These are phyloP conservation scores for Nicotiana benthamiana DNA, from an alignment of 257 asterid species.

Conservation along the genomic window DNA sequence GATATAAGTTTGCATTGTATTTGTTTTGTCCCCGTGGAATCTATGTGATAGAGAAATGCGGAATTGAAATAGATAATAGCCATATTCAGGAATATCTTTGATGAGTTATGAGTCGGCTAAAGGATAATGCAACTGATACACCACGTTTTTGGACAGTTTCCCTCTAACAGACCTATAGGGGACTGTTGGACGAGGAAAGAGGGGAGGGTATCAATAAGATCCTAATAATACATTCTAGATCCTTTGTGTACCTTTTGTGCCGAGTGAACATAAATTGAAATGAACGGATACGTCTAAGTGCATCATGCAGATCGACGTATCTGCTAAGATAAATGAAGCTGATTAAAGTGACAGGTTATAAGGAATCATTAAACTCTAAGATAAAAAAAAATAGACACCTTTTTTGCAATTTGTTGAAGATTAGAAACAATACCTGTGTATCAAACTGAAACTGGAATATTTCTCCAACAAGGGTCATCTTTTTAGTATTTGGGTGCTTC, in stretches of 20 bases:
- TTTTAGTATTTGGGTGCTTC: conserved; percentile 82
- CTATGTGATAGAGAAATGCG: background rate
- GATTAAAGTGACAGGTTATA: background rate
- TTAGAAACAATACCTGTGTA: conserved; percentile 38
- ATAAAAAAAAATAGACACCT: background rate
- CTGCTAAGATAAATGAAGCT: background rate
- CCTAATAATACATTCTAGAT: background rate
- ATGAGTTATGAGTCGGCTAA: background rate
- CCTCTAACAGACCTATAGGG: background rate
- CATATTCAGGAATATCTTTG: background rate
- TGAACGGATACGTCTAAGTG: background rate
- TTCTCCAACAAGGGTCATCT: conserved; percentile 85
- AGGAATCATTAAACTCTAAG: conserved; percentile 2
- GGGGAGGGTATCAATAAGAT: background rate
- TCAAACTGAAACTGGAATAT: conserved; percentile 60
- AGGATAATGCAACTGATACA: background rate
- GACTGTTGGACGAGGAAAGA: background rate
- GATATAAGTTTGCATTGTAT: background rate
- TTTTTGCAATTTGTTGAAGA: conserved; percentile 4
- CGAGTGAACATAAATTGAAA: background rate
- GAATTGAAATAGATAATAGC: background rate
- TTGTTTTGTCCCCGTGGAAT: background rate
- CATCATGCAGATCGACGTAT: background rate
- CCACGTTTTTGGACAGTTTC: background rate
- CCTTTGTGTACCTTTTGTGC: background rate